Evolutionary conservation across 176 grass and related monocot species (phyloP).

Genomic region (Oryza longistaminata): DNA sequence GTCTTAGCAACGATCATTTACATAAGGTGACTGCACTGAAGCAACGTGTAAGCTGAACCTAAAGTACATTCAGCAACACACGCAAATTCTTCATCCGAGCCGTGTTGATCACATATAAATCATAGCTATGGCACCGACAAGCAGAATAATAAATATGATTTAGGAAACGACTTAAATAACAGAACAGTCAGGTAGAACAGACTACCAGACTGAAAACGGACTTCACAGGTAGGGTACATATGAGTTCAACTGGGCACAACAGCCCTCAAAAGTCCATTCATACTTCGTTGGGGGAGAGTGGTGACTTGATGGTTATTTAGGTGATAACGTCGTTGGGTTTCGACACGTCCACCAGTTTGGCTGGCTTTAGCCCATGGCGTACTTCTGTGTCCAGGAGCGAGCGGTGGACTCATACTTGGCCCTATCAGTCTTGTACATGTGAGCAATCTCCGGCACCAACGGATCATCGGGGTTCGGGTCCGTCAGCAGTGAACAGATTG

Average conservation of each 20-base stretch:
- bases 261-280: conserved; percentile 51
- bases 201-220: conserved; percentile 52
- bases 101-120: background rate
- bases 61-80: background rate
- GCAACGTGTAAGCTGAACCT: background rate
- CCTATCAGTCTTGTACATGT: conserved; percentile 94
- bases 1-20: background rate
- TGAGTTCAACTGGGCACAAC: conserved; percentile 43
- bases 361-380: conserved; percentile 70
- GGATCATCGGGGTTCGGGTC: conserved; percentile 86
- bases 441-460: conserved; percentile 79
- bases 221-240: conserved; percentile 46
- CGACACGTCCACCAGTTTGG: conserved; percentile 21
- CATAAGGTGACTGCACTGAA: background rate
- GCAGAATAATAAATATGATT: conserved; percentile 31
- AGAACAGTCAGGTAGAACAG: conserved; percentile 49
- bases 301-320: conserved; percentile 58
- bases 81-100: background rate
- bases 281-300: conserved; percentile 23
- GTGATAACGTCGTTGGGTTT: conserved; percentile 34
- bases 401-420: conserved; percentile 84
- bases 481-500: conserved; percentile 75
- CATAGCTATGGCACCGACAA: background rate
- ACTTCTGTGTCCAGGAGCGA: conserved; percentile 91
- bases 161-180: conserved; percentile 40